Conservation (phyloP, 371 early-diverging fungal genomes). For the Mortierella sp. region DNA sequence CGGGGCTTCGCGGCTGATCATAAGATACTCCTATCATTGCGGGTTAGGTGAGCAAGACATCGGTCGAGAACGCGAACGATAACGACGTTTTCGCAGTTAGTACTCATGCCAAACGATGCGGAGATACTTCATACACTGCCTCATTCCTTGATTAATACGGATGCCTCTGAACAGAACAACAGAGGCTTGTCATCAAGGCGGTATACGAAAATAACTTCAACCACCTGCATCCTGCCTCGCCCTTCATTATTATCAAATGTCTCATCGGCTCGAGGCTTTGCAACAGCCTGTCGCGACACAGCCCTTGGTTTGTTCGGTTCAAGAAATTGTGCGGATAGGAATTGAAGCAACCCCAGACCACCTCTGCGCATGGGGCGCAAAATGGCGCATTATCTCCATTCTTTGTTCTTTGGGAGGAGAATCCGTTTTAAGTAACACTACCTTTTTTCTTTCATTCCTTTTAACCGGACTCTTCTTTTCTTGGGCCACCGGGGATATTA, state of each 20-base stretch:
- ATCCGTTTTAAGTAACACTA: not conserved
- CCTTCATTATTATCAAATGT: not conserved
- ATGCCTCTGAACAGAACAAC: not conserved
- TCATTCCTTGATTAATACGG: not conserved
- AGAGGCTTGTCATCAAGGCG: not conserved
- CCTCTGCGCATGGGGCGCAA: not conserved
- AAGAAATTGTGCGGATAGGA: not conserved
- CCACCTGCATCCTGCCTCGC: not conserved
- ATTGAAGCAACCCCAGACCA: not conserved
- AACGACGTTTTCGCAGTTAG: not conserved
- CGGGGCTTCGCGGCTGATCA: not conserved
- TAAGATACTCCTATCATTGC: not conserved
- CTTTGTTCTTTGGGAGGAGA: not conserved
- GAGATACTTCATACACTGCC: not conserved
- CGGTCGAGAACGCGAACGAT: not conserved
- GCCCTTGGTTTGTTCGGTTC: too few relatives aligned
- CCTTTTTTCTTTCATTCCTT: not conserved
- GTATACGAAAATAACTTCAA: too few relatives aligned
- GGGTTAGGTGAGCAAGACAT: not conserved
- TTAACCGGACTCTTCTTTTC: not conserved
- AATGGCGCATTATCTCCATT: not conserved
- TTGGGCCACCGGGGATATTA: not conserved
- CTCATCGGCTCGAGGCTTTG: too few relatives aligned
- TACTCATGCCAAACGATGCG: not conserved
- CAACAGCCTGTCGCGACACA: too few relatives aligned